Base-by-base conservation (phyloP, 176 grass and related monocot genomes). In the Raddia distichophylla region DNA sequence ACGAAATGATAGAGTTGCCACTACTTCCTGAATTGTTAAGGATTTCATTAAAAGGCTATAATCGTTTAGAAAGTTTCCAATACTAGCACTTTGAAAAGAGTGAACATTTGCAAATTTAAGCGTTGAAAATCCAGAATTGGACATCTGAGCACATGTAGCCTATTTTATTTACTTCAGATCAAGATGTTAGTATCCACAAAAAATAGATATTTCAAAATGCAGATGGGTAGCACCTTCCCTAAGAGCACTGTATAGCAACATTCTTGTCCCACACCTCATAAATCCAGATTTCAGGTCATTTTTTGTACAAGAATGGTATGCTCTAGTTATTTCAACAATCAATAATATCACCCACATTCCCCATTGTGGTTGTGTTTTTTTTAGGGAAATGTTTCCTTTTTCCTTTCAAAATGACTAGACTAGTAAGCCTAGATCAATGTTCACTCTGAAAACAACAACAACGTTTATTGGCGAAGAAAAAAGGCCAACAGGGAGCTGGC, bases 1-100 rank as follows among this genome's bases (percentile, higher is more conserved):
- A 82, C 96, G 92, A 86, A 98, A 95, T 1, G 76, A 90, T 86
- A 98, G 67, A 69, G 71, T 93, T 85, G 88, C 92, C 51, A 90
- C 50, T 75, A 91, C 80, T 63, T 95, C 96, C 96, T 98, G 86
- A 80, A 89, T 74, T 80, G 67, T 81, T 75, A 15, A 83, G 10
- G 60, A 40, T 80, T 67, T 32, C 64, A 16, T 89, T 79, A 80
- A 85, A 85, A 85, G 43, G 16, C 74, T 42, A 33, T 53, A 80
- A 87, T 67, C 20, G 54, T 6, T 70, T 82, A 22, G 22, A 76
- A 79, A 70, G 18, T 52, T 60, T 72, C 45, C 49, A 84, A 52
- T 22, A 73, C 27, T 73, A 85, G 54, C 16, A 81, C 74, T 76
- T 73, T 33, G 5, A 64, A 67, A 85, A 50, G 48, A 75, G 18